Evolutionary conservation across 257 asterid genomes (phyloP), one percentile per base, ranked within the genome.

Genomic region (Ballota nigra): DNA sequence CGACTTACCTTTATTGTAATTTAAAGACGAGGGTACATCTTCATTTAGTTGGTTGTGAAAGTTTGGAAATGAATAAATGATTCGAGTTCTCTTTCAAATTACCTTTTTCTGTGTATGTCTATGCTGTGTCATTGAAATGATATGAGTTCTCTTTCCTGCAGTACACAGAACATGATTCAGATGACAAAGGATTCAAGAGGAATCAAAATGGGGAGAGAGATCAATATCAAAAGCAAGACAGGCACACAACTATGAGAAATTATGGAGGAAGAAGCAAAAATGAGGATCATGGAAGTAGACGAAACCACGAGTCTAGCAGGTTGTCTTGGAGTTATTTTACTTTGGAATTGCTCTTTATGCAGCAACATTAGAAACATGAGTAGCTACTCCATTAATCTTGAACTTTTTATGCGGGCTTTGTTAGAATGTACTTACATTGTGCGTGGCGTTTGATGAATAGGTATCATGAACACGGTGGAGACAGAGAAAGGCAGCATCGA

Each of bases 271-370:
- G 83, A 73, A 79, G 77, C 49, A 78, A 74, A 49, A 68, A 77
- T 52, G 91, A 80, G 69, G 85, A 83, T 74, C 70, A 83, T 73
- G 77, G 79, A 74, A 79, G 20, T 69, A 74, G 82, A 51, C 61
- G 84, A 64, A 71, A 68, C 78, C 76, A 75, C 28, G 80, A 79
- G 75, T 82, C 80, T 76, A 82, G 81, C 88, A 83, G 91, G 91
- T 86, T 56, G 31, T 45, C 51, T 55, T 70, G 13, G 66, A 56
- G 31, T 55, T 66, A 19, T 62, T 41, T 74, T 61, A 29, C 41
- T 60, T 75, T 59, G 29, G 57, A 60, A 62, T 57, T 31, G 36
- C 24, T 58, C 38, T 26, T 61, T 59, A 72, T 66, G 75, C 52
- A 62, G 68, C 79, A 78, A 29, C 65, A 55, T 78, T 16, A 12